Percentiles rank a stretch among this genome's conserved stretches.
phyloP scores from a whole-genome alignment of 2,329 filamentous ascomycete species.

The Fusarium sp. region DNA sequence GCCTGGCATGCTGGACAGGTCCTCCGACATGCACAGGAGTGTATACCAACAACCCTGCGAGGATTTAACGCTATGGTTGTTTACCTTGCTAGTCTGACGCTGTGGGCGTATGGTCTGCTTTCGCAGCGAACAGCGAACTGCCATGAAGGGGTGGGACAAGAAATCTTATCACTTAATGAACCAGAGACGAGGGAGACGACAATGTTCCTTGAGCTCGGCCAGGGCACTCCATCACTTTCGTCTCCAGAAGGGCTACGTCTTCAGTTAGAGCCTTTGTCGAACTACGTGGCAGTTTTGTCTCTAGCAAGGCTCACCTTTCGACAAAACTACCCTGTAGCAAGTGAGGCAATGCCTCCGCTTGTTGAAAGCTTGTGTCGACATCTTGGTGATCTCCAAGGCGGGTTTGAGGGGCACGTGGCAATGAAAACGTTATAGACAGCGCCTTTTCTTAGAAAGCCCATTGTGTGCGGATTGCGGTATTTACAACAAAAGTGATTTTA shows the following conservation, averaged over 20 bases:
- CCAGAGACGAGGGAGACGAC: conserved; percentile 28
- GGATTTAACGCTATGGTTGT: conserved; percentile 43
- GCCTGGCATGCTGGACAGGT: conserved; percentile 44
- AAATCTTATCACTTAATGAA: conserved; percentile 34
- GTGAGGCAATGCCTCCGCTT: conserved; percentile 38
- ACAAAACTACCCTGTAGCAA: conserved; percentile 34
- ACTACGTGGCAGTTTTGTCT: conserved; percentile 23
- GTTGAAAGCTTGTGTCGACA: conserved; percentile 38
- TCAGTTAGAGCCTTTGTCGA: conserved; percentile 35
- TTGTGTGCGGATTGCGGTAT: not conserved
- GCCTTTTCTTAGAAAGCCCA: not conserved
- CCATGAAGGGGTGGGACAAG: conserved; percentile 11
- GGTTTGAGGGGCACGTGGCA: conserved; percentile 1
- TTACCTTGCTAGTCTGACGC: conserved; percentile 39
- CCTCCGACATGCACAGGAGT: conserved; percentile 38
- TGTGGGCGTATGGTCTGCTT: conserved; percentile 40
- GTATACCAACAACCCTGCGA: conserved; percentile 29
- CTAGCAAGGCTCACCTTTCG: conserved; percentile 33
- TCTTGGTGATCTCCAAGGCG: conserved; percentile 31
- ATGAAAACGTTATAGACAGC: not conserved
- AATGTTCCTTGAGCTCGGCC: conserved; percentile 34
- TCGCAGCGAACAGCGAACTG: conserved; percentile 16
- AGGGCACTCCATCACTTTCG: conserved; percentile 31
- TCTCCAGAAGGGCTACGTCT: conserved; percentile 18
- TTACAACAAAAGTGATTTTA: conserved; percentile 18